phyloP scores from a whole-genome alignment of 2,329 filamentous ascomycete genomes.

The Lachnellula arida region DNA sequence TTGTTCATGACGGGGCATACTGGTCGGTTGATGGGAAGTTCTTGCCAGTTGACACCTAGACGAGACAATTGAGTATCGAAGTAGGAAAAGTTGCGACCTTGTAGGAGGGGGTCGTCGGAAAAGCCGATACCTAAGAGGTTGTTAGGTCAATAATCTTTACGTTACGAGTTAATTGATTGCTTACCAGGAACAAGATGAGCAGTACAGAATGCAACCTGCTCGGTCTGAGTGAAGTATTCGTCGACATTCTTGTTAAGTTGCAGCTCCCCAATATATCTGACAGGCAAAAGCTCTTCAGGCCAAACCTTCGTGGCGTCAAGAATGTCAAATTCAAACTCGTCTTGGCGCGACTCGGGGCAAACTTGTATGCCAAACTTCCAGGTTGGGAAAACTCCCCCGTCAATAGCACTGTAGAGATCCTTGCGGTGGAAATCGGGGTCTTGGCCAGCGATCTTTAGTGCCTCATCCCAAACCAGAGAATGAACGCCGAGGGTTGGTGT shows the following conservation, averaged over 20 bases:
- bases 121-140: constrained; percentile 59
- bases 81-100: constrained; percentile 68
- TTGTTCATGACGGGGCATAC: constrained; percentile 71
- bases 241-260: constrained; percentile 76
- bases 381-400: constrained; percentile 63
- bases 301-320: constrained; percentile 82
- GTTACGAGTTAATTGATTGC: constrained; percentile 44
- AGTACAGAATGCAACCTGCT: constrained; percentile 81
- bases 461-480: constrained; percentile 75
- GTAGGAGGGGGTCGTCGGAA: constrained; percentile 68
- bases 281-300: constrained; percentile 72
- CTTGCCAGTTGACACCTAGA: constrained; percentile 70
- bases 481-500: constrained; percentile 67
- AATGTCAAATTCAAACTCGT: constrained; percentile 81
- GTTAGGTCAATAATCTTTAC: not conserved
- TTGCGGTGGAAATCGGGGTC: constrained; percentile 81
- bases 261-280: constrained; percentile 73
- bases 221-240: constrained; percentile 77
- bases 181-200: constrained; percentile 74
- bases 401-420: constrained; percentile 70
- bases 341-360: constrained; percentile 63
- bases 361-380: constrained; percentile 84
- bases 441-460: constrained; percentile 67
- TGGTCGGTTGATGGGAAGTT: constrained; percentile 72
- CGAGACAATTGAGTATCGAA: constrained; percentile 65